phyloP scores from a whole-genome alignment of 2,329 filamentous ascomycete genomes.

The Claviceps arundinis region DNA sequence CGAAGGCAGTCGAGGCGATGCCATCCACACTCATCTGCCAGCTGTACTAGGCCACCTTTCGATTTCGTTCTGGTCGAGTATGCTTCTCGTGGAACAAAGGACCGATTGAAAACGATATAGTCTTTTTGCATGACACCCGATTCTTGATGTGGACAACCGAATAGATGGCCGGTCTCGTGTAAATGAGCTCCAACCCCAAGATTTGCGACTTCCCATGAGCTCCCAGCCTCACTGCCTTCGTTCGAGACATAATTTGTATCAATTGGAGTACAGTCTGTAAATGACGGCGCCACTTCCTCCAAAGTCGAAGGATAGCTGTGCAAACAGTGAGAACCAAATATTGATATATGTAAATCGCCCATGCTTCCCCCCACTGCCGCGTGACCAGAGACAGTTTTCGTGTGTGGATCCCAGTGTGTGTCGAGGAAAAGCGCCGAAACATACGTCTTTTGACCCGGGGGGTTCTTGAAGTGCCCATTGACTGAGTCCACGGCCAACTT shows the following conservation, averaged over 20 bases:
- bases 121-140: constrained; percentile 86
- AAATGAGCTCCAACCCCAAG: constrained; percentile 88
- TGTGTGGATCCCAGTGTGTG: constrained; percentile 67
- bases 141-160: constrained; percentile 83
- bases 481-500: constrained; percentile 66
- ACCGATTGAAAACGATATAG: constrained; percentile 72
- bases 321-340: constrained; percentile 85
- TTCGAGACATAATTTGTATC: constrained; percentile 72
- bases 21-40: constrained; percentile 79
- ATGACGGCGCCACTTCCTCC: constrained; percentile 80
- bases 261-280: constrained; percentile 81
- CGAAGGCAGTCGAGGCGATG: constrained; percentile 79
- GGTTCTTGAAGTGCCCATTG: constrained; percentile 59
- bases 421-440: constrained; percentile 81
- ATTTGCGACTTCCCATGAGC: constrained; percentile 90
- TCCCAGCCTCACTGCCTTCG: constrained; percentile 75
- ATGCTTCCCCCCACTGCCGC: constrained; percentile 66
- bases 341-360: constrained; percentile 66
- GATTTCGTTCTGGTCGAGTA: constrained; percentile 79
- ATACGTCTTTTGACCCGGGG: constrained; percentile 70
- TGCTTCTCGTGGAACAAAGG: constrained; percentile 68
- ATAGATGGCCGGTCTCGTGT: constrained; percentile 79
- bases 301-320: constrained; percentile 83
- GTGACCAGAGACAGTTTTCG: constrained; percentile 63
- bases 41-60: constrained; percentile 61